Evolutionary conservation across 805 yeast species (phyloP), one percentile per base, ranked within the genome.

Genomic region (Teunomyces tritomae): DNA sequence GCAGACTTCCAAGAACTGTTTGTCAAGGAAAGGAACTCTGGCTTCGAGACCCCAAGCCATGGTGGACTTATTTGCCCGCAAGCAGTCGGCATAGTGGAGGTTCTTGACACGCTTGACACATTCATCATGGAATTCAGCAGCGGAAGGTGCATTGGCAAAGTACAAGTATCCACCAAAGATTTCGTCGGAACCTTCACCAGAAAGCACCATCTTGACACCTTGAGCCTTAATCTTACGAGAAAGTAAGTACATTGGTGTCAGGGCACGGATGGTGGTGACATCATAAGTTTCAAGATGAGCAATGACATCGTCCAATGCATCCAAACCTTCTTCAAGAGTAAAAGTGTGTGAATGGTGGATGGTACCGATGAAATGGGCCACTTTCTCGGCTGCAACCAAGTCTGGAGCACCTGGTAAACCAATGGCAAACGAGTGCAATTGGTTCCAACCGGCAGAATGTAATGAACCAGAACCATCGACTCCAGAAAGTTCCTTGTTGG

Each of bases 11-110:
- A 94, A 76, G 81, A 94, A 94, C 67, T 84, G 79, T 76, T 84
- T 88, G 75, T 94, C 99, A 74, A 94, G 81, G 87, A 94, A 94
- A 58, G 99, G 99, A 58, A 94, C 99, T 76, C 99, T 87, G 52
- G 99, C 99, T 77, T 94, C 99, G 55, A 94, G 81, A 71, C 99
- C 99, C 99, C 99, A 94, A 39, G 99, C 98, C 97, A 94, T 89
- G 50, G 99, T 94, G 29, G 97, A 91, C 76, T 94, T 94, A 87
- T 94, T 94, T 56, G 99, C 99, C 73, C 99, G 86, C 68, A 94
- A 77, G 78, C 98, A 92, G 77, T 94, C 99, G 52, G 98, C 89
- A 59, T 84, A 84, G 73, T 94, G 97, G 73, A 94, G 80, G 92
- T 94, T 91, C 80, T 94, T 89, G 61, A 94, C 97, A 71, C 99